Evolutionary conservation across 2,329 filamentous ascomycete genomes (phyloP), one percentile per base, ranked within the genome.

Genomic region (Herpotrichia juniperi): DNA sequence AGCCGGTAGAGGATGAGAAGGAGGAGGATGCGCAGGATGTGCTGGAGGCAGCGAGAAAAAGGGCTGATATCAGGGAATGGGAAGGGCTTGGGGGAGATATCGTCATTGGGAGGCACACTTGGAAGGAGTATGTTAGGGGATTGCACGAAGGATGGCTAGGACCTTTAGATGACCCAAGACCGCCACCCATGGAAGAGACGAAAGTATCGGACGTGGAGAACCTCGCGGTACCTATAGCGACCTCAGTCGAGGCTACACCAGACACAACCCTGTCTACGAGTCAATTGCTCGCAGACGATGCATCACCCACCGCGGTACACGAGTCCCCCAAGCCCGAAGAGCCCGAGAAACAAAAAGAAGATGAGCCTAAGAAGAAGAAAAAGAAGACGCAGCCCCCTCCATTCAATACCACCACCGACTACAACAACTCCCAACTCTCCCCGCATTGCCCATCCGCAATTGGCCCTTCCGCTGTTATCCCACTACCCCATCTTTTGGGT

Each of bases 61-160:
- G 80, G 58, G 85, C 86, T 54, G 87, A 87, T 6, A 83, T 93
- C 9, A 80, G 79, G 22, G 86, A 90, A 28, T 93, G 88, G 67
- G 80, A 87, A 3, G 93, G 90, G 9, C 79, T 88, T 19, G 83
- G 83, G 57, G 94, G 94, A 39, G 93, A 97, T 69, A 81, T 99
- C 46, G 86, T 97, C 16, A 85, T 99, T 63, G 94, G 94, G 11
- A 81, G 93, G 50, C 90, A 97, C 71, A 88, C 93, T 9, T 99
- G 94, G 94, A 99, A 97, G 77, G 94, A 99, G 76, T 99, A 97
- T 72, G 79, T 97, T 21, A 83, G 93, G 52, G 94, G 94, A 40
- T 70, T 97, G 60, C 94, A 99, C 71, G 94, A 99, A 76, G 94
- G 94, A 50, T 99, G 94, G 93, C 78, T 99, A 21, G 93, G 94